Conservation (phyloP, 805 yeast genomes). For the Candida suzukii region DNA sequence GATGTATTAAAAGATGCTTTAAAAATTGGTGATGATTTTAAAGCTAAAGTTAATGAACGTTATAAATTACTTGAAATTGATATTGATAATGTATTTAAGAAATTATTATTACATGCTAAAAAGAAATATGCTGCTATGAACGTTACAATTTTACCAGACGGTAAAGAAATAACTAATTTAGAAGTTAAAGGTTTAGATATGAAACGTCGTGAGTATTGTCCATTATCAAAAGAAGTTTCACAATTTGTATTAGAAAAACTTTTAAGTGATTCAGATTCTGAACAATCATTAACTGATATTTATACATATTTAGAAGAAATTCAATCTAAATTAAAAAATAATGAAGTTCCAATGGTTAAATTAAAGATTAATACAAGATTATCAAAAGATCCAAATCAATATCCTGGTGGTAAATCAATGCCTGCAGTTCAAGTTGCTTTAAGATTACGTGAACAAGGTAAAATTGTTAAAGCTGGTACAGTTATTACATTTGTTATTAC, state of each 20-base stretch:
- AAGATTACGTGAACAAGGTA: slow-evolving; percentile 73
- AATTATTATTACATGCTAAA: slow-evolving; percentile 82
- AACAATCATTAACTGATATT: slow-evolving; percentile 63
- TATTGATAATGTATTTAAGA: slow-evolving; percentile 86
- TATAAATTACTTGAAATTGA: slow-evolving; percentile 87
- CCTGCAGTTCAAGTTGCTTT: slow-evolving; percentile 85
- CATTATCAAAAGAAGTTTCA: slow-evolving; percentile 83
- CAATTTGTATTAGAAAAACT: slow-evolving; percentile 65
- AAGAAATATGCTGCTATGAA: slow-evolving; percentile 95
- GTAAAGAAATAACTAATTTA: slow-evolving; percentile 50
- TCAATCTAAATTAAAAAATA: slow-evolving; percentile 46
- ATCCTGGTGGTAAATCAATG: slow-evolving; percentile 79
- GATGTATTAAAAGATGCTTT: slow-evolving; percentile 65
- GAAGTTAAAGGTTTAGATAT: slow-evolving; percentile 97
- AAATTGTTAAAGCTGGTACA: slow-evolving; percentile 79
- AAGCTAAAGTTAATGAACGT: slow-evolving; percentile 77
- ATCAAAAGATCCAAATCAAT: slow-evolving; percentile 81
- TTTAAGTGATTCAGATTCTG: slow-evolving; percentile 67
- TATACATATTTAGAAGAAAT: slow-evolving; percentile 65
- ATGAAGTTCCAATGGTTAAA: slow-evolving; percentile 58
- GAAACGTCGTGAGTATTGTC: slow-evolving; percentile 95
- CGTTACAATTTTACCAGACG: slow-evolving; percentile 32
- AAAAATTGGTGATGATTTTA: slow-evolving; percentile 79
- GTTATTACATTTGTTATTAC: slow-evolving; percentile 86
- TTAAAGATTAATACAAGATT: slow-evolving; percentile 79